A percentile compares a stretch with the other conserved stretches of the same genome.
Evolutionary conservation across 345 rosid species (phyloP).

Genomic region (Populus alba): DNA sequence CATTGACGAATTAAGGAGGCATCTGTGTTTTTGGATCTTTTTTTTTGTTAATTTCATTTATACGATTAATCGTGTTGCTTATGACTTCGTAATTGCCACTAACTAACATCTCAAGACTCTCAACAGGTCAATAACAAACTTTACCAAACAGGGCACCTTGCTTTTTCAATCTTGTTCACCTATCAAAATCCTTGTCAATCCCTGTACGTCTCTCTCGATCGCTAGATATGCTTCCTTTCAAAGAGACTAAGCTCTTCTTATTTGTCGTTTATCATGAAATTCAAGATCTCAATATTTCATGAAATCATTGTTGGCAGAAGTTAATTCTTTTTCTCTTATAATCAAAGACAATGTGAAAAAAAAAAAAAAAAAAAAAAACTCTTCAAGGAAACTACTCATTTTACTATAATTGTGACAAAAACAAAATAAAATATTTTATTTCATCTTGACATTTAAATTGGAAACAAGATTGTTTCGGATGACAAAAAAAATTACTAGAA

Average conservation of each 20-base stretch:
- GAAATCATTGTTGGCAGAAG: background rate
- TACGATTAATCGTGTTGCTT: background rate
- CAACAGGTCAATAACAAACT: conserved; percentile 49
- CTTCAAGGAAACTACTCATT: no score
- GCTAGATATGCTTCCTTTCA: conserved; percentile 15
- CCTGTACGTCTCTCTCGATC: background rate
- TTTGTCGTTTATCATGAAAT: no score
- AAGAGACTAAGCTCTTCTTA: conserved; percentile 21
- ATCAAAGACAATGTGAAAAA: background rate
- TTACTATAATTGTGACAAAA: no score
- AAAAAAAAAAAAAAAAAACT: no score
- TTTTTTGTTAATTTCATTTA: background rate
- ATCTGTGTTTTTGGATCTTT: background rate
- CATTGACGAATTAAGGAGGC: conserved; percentile 18
- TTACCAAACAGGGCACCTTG: conserved; percentile 34
- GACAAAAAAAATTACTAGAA: no score
- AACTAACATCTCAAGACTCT: background rate
- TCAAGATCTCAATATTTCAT: background rate
- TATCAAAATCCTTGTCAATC: conserved; percentile 25
- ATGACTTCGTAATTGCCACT: background rate
- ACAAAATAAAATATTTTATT: no score
- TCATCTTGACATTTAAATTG: no score
- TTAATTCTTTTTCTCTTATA: background rate
- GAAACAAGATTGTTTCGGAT: no score
- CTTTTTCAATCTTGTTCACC: conserved; percentile 42